Conservation (phyloP, 441 rosid genomes). For the Metrosideros polymorpha region DNA sequence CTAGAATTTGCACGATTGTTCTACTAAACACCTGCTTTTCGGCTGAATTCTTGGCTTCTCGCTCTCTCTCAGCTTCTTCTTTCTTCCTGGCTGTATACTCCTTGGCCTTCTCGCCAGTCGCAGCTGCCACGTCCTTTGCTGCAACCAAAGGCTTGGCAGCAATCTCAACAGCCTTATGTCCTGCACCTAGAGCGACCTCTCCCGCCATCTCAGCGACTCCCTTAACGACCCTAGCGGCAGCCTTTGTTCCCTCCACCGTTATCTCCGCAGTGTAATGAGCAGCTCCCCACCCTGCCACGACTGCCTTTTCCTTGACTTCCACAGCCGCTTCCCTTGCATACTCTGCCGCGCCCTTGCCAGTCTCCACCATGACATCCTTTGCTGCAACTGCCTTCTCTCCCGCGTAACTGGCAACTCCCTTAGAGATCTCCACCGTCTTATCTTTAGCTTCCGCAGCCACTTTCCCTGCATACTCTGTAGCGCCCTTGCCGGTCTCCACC, state of each 20-base stretch:
- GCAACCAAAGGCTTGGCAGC: slow-evolving; percentile 49
- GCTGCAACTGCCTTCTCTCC: slow-evolving; percentile 27
- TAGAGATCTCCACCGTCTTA: slow-evolving; percentile 11
- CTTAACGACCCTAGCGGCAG: slow-evolving; percentile 34
- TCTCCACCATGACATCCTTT: slow-evolving; percentile 41
- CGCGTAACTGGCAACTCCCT: slow-evolving; percentile 19
- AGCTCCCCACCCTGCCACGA: slow-evolving; percentile 51
- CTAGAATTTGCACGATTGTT: neutral
- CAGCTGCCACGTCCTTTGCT: slow-evolving; percentile 41
- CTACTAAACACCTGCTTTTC: slow-evolving; percentile 15
- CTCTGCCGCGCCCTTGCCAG: slow-evolving; percentile 33
- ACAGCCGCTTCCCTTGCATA: slow-evolving; percentile 30
- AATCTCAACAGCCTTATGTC: slow-evolving; percentile 31
- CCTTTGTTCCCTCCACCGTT: slow-evolving; percentile 54
- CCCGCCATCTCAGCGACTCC: slow-evolving; percentile 31
- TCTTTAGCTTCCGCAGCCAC: slow-evolving; percentile 17
- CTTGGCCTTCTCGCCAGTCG: slow-evolving; percentile 38
- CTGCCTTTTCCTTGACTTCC: slow-evolving; percentile 46
- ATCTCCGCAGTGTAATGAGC: slow-evolving; percentile 63
- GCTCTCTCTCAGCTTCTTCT: slow-evolving; percentile 40
- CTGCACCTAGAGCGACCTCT: neutral
- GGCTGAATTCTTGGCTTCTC: slow-evolving; percentile 16
- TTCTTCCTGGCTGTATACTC: slow-evolving; percentile 61
- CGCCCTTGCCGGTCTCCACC: too few relatives aligned
- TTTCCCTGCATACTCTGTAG: too few relatives aligned